Evolutionary conservation across 805 yeast species (phyloP), one percentile per base, ranked within the genome.

Genomic region (Yamadazyma philogaea): DNA sequence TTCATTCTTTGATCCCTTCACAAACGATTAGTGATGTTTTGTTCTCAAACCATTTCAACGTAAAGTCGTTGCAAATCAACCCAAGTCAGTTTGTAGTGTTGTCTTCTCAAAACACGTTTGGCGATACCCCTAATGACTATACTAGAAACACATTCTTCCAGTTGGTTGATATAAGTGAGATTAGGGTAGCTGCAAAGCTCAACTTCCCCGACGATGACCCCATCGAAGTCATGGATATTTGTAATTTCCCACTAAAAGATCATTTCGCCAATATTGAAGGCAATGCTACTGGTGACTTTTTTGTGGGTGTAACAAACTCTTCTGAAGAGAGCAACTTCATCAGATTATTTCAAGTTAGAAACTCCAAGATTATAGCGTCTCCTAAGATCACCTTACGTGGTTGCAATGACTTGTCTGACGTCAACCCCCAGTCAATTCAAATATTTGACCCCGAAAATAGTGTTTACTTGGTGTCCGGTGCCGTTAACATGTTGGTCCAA

Each of bases 151-250:
- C 54, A 4, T 45, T 43, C 27, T 21, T 60, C 4, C 49, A 51
- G 26, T 41, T 60, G 22, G 34, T 58, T 6, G 47, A 56, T 26
- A 37, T 36, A 20, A 22, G 7, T 2, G 22, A 43, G 3, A 53
- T 57, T 60, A 39, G 35, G 17, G 32, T 34, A 12, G 11, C 56
- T 2, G 32, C 39, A 20, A 43, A 31, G 10, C 44, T 39, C 7
- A 39, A 47, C 7, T 50, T 45, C 32, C 32, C 48, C 6, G 42
- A 40, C 17, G 19, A 41, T 7, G 32, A 35, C 1, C 47, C 47
- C 6, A 35, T 45, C 3, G 61, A 57, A 30, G 39, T 53, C 22
- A 48, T 51, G 17, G 63, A 58, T 43, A 39, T 60, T 7, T 41
- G 53, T 34, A 34, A 31, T 3, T 35, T 51, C 2, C 26, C 37